Evolutionary conservation across 306 rosid species (phyloP), one percentile per base, ranked within the genome.

Genomic region (Pachyrhizus erosus): DNA sequence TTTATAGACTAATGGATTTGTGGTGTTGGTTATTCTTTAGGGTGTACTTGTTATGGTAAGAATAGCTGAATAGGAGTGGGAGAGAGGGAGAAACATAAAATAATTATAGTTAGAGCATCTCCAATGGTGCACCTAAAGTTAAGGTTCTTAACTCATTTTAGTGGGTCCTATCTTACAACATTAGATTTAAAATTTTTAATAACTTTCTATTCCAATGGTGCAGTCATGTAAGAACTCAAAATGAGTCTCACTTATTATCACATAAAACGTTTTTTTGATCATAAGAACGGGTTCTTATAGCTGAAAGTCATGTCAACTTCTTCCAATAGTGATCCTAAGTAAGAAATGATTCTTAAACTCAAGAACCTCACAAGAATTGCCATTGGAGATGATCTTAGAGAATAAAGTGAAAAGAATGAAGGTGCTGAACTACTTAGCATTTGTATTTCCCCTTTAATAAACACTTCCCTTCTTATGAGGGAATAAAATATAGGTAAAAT

Each of bases 401-500:
- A 24, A 60, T 64, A 31, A 31, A 64, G 70, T 29, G 70, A 12
- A 64, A 64, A 15, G 21, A 62, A 29, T 14, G 69, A 14, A 14
- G 40, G 40, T 62, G 10, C n/a, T 60, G 26, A 60, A 60, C 18
- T 26, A 37, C 49, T 37, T 67, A 6, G 73, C 57, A 76, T 39
- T 75, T 75, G 70, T 45, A 34, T 58, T 55, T 58, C 57, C 11
- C 31, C 20, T 24, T 74, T 12, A 55, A 74, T 52, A 73, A 48
- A 37, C 60, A 75, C 5, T 17, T 45, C 24, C 21, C 42, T 37
- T 7, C 42, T 4, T 21, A 33, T n/a, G n/a, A 5, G 42, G 71
- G 71, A 65, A n/a, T 18, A 24, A 18, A 67, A 34, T 37, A 67
- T 37, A 18, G 73, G 73, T 20, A 34, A 27, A 76, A 39, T 76